Base-by-base conservation (phyloP, 768 basidiomycete species). In the Melanogaster broomeanus region DNA sequence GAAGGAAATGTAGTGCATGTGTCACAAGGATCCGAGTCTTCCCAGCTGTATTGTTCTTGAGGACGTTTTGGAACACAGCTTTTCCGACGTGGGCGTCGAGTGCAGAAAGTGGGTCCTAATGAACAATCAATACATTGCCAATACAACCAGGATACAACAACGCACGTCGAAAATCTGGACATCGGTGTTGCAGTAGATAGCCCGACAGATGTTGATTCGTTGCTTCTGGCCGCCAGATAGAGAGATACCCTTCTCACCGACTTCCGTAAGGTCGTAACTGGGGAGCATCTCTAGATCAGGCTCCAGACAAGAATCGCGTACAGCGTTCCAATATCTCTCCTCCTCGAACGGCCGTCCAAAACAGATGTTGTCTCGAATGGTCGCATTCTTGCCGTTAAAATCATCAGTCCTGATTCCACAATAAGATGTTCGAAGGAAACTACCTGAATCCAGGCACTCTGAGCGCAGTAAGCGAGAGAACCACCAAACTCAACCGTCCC, bases 81-180 rank as follows among this genome's bases (percentile, higher is more conserved):
- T 89, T 90, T 35, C 93, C 93, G 43, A 96, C 92, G 63, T 94
- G 92, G 6, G 93, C 92, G 64, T 98, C 94, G 11, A 98, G 79
- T 21, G 93, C 93, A n/a, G 87, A 90, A 10, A 93, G 74, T 5
- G 91, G 91, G 60, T 93, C 92, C 82, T 85, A 8, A 11, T 1
- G 39, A 45, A 19, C 16, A 16, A 16, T 45, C 11, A 41, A 50
- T 24, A 55, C n/a, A 25, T n/a, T 19, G 1, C 6, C 8, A 42
- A 24, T 22, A 24, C 15, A 10, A 12, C 18, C 3, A 18, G 10
- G 28, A 40, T 21, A 30, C 28, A 19, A 11, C 22, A 25, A 46
- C 77, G 25, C 45, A 72, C 71, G 61, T 97, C 93, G 57, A 95
- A 89, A 16, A 93, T 86, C 61, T 92, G 85, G 53, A 97, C 86